phyloP scores from a whole-genome alignment of 2,329 filamentous ascomycete species.

The Pseudogymnoascus sp. region DNA sequence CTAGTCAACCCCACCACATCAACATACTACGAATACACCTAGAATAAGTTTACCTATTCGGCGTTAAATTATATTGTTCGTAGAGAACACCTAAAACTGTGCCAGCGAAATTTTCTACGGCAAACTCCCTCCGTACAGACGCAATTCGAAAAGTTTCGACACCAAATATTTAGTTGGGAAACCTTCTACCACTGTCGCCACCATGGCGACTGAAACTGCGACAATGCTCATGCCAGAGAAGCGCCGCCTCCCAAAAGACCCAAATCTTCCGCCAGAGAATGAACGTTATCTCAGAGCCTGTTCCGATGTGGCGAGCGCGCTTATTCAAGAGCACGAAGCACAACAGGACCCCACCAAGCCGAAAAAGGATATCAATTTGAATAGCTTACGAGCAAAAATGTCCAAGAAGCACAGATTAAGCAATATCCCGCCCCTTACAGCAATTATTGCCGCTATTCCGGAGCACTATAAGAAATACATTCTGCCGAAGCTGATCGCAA shows the following conservation, averaged over 20 bases:
- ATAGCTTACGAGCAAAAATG: slow-evolving; percentile 75
- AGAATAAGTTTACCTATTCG: not conserved
- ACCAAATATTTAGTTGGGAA: not conserved
- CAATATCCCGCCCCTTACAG: slow-evolving; percentile 83
- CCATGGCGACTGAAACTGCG: slow-evolving; percentile 56
- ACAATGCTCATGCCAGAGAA: slow-evolving; percentile 48
- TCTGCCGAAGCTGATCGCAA: slow-evolving; percentile 88
- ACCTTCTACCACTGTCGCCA: slow-evolving; percentile 22
- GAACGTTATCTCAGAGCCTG: slow-evolving; percentile 91
- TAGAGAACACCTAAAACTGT: not conserved
- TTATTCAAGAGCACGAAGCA: slow-evolving; percentile 90
- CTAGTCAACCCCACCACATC: not conserved
- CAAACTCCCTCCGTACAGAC: not conserved
- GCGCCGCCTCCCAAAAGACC: slow-evolving; percentile 54
- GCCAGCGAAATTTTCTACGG: not conserved
- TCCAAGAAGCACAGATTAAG: slow-evolving; percentile 87
- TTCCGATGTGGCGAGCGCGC: slow-evolving; percentile 85
- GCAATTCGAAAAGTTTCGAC: not conserved
- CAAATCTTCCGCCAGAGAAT: slow-evolving; percentile 78
- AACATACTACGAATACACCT: not conserved
- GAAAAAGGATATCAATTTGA: slow-evolving; percentile 86
- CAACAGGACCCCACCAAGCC: slow-evolving; percentile 64
- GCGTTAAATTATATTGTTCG: not conserved
- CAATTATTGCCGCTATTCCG: slow-evolving; percentile 96
- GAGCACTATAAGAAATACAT: slow-evolving; percentile 99